phyloP scores from a whole-genome alignment of 495 filamentous ascomycete species.

The Xylaria acuta region DNA sequence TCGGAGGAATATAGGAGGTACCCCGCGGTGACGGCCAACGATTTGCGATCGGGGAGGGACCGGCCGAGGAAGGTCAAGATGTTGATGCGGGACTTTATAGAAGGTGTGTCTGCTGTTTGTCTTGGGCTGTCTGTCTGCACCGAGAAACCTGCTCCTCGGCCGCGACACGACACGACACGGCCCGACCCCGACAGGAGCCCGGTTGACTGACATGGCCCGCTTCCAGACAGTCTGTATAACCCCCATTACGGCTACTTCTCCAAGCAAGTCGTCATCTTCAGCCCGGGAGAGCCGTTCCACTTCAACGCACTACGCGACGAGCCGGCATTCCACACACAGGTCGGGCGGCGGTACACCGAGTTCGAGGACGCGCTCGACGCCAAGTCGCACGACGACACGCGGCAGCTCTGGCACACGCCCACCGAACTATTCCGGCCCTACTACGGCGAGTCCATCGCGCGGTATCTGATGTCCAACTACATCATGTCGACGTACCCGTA shows the following conservation, averaged over 20 bases:
- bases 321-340: conserved; percentile 73
- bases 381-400: conserved; percentile 69
- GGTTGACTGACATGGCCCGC: neutral
- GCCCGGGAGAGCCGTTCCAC: conserved; percentile 88
- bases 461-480: conserved; percentile 95
- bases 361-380: conserved; percentile 90
- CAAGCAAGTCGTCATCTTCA: conserved; percentile 96
- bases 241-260: conserved; percentile 98
- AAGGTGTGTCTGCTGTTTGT: conserved; percentile 63
- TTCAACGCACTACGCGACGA: conserved; percentile 84
- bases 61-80: conserved; percentile 92
- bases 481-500: conserved; percentile 92
- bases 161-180: neutral
- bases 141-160: neutral
- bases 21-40: conserved; percentile 82
- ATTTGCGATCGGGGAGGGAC: conserved; percentile 71
- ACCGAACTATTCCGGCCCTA: conserved; percentile 96
- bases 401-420: conserved; percentile 98
- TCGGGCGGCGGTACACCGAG: conserved; percentile 80
- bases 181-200: neutral
- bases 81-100: conserved; percentile 95
- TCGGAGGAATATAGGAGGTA: conserved; percentile 77
- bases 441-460: conserved; percentile 95
- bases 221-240: conserved; percentile 91
- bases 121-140: neutral